Evolutionary conservation across 495 filamentous ascomycete species (phyloP).

Genomic region (Talaromyces liani): DNA sequence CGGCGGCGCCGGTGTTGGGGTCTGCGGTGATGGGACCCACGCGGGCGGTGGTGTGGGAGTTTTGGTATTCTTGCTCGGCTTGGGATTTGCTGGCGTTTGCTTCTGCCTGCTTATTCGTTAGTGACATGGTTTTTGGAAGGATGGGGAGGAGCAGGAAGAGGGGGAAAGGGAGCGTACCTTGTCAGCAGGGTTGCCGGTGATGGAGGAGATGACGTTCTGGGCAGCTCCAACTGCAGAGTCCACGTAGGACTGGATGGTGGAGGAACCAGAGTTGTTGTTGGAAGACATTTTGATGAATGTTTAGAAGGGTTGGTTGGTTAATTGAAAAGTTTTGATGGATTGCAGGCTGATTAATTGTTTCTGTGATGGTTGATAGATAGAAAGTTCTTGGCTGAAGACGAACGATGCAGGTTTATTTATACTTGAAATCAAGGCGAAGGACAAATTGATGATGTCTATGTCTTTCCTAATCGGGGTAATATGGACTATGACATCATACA

Average conservation of each 20-base stretch:
- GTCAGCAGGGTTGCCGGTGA: slow-evolving; percentile 67
- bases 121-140: neutral
- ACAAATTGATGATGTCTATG: neutral
- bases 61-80: slow-evolving; percentile 55
- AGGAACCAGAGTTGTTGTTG: slow-evolving; percentile 52
- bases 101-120: slow-evolving; percentile 22
- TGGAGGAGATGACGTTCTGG: slow-evolving; percentile 61
- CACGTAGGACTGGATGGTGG: slow-evolving; percentile 73
- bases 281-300: slow-evolving; percentile 44
- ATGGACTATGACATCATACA: neutral
- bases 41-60: slow-evolving; percentile 66
- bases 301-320: neutral
- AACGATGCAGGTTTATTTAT: neutral
- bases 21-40: slow-evolving; percentile 56
- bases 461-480: neutral
- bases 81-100: slow-evolving; percentile 53
- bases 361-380: neutral
- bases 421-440: neutral
- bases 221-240: slow-evolving; percentile 68
- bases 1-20: slow-evolving; percentile 61
- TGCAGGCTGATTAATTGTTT: neutral
- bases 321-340: neutral
- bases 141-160: neutral
- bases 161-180: slow-evolving; percentile 38
- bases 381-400: neutral